A percentile compares a stretch with the other conserved stretches of the same genome.
Conservation (phyloP, 179 eudicot species). For the Beta macrorhiza region DNA sequence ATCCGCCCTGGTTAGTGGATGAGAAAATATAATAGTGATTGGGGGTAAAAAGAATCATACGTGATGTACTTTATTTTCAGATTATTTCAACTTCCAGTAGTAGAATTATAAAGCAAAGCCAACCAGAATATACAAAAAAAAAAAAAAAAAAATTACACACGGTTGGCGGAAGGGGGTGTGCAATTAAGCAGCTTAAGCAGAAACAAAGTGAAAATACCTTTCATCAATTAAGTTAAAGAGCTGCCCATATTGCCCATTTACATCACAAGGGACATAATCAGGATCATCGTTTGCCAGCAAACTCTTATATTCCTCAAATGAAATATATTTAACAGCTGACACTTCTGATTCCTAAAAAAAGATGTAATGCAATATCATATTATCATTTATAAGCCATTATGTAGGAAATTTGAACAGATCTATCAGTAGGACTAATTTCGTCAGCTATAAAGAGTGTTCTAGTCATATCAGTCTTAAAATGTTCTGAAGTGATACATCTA, state of each 20-base stretch:
- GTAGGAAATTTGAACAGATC: neutral
- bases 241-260: slow-evolving; percentile 67
- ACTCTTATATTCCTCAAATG: slow-evolving; percentile 63
- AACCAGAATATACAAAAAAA: neutral
- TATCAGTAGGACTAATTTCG: neutral
- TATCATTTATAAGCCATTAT: neutral
- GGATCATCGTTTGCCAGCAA: slow-evolving; percentile 71
- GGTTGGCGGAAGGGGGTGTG: neutral
- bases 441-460: neutral
- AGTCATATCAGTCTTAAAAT: neutral
- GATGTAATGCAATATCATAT: neutral
- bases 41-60: neutral
- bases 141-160: neutral
- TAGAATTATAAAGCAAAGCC: neutral
- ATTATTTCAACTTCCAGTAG: neutral
- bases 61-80: neutral
- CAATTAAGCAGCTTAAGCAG: neutral
- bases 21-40: neutral
- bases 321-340: slow-evolving; percentile 85
- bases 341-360: slow-evolving; percentile 83
- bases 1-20: neutral
- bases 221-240: slow-evolving; percentile 59
- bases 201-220: slow-evolving; percentile 45
- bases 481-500: neutral
- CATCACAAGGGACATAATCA: slow-evolving; percentile 72